phyloP scores from a whole-genome alignment of 768 basidiomycete genomes.

The Boletus subcaerulescens region DNA sequence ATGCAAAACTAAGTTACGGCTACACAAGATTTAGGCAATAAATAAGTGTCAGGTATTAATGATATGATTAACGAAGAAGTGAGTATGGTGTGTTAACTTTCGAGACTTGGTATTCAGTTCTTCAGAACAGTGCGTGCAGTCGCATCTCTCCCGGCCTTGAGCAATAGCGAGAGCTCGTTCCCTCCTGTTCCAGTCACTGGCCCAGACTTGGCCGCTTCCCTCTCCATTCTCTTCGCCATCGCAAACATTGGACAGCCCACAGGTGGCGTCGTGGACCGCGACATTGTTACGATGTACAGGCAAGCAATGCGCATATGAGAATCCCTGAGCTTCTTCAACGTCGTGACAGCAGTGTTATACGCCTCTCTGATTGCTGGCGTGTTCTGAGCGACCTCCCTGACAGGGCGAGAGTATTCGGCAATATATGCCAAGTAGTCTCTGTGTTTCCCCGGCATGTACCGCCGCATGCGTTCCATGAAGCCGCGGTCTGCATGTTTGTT shows the following conservation, averaged over 20 bases:
- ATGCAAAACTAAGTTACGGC: constrained; percentile 5
- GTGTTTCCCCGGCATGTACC: constrained; percentile 94
- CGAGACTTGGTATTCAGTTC: constrained; percentile 8
- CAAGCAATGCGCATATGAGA: constrained; percentile 87
- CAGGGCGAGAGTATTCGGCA: constrained; percentile 50
- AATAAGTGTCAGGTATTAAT: constrained; percentile 20
- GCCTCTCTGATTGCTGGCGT: constrained; percentile 62
- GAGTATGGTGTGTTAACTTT: neutral
- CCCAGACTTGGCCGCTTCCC: constrained; percentile 41
- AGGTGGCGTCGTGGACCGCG: constrained; percentile 52
- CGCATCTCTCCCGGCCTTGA: constrained; percentile 90
- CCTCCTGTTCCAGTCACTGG: constrained; percentile 87
- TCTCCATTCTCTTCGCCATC: constrained; percentile 50
- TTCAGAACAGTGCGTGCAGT: constrained; percentile 63
- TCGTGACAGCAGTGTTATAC: constrained; percentile 75
- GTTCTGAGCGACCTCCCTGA: constrained; percentile 59
- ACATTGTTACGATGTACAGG: constrained; percentile 85
- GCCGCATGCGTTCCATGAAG: constrained; percentile 92
- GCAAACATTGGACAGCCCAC: constrained; percentile 52
- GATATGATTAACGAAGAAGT: constrained; percentile 11
- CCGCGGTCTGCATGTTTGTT: constrained; percentile 67
- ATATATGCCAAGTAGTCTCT: constrained; percentile 79
- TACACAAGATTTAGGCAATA: constrained; percentile 29
- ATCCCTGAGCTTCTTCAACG: constrained; percentile 82
- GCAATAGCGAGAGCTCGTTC: constrained; percentile 71